Evolutionary conservation across 2,329 filamentous ascomycete genomes (phyloP).

Genomic region (Sarocladium oryzae): DNA sequence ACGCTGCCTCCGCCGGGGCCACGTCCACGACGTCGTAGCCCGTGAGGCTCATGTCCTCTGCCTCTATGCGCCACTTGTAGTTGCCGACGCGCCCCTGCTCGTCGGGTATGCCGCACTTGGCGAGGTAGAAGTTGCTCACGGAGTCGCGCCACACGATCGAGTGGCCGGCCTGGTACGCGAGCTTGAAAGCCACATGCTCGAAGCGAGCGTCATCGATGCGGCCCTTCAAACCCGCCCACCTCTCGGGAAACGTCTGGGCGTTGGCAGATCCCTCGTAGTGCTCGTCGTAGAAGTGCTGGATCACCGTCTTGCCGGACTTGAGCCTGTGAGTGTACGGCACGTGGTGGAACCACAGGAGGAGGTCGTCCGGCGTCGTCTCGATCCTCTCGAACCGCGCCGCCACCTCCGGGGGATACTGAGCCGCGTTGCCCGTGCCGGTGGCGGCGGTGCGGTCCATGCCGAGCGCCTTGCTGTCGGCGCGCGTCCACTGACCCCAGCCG

Average conservation of each 20-base stretch:
- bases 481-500: constrained; percentile 67
- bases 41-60: constrained; percentile 55
- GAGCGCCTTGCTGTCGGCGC: constrained; percentile 51
- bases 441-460: constrained; percentile 66
- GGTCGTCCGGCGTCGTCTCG: constrained; percentile 58
- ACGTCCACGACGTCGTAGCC: constrained; percentile 51
- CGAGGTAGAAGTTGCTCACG: constrained; percentile 58
- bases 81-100: constrained; percentile 47
- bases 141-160: constrained; percentile 64
- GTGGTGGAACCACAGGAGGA: constrained; percentile 70
- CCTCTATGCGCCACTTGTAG: constrained; percentile 62
- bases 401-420: constrained; percentile 59
- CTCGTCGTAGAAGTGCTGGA: constrained; percentile 59
- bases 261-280: constrained; percentile 54
- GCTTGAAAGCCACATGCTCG: constrained; percentile 49
- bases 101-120: constrained; percentile 55
- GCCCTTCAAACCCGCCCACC: constrained; percentile 48
- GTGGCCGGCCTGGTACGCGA: constrained; percentile 62
- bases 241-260: constrained; percentile 48
- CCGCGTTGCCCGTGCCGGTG: constrained; percentile 60
- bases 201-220: constrained; percentile 55
- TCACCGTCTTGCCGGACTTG: constrained; percentile 58
- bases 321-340: constrained; percentile 59
- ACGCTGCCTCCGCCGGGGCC: constrained; percentile 53
- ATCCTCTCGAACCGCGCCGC: constrained; percentile 51